These are phyloP conservation scores for Diplodia corticola DNA, from an alignment of 2,329 filamentous ascomycete genomes.

Conservation along the genomic window DNA sequence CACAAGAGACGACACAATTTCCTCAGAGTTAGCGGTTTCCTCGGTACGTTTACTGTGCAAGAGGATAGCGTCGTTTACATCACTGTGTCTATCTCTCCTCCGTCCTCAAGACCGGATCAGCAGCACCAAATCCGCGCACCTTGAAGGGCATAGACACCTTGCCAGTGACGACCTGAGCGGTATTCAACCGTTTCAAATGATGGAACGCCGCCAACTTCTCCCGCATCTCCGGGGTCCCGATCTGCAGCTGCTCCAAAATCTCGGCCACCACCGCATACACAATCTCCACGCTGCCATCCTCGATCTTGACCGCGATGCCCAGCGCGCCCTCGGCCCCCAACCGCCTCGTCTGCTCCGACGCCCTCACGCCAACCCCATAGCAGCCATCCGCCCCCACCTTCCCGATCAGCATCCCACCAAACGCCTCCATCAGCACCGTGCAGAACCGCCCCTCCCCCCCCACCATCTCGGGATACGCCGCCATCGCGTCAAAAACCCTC, in stretches of 20 bases:
- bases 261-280: slow-evolving; percentile 49
- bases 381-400: slow-evolving; percentile 54
- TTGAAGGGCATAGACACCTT: slow-evolving; percentile 11
- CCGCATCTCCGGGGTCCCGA: slow-evolving; percentile 39
- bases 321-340: slow-evolving; percentile 40
- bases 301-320: slow-evolving; percentile 52
- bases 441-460: slow-evolving; percentile 51
- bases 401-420: slow-evolving; percentile 43
- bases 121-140: slow-evolving; percentile 12
- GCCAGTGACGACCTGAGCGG: slow-evolving; percentile 42
- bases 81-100: too few species aligned
- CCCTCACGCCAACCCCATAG: slow-evolving; percentile 49
- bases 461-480: slow-evolving; percentile 45
- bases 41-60: too few species aligned
- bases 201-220: slow-evolving; percentile 38
- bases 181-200: slow-evolving; percentile 40
- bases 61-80: too few species aligned
- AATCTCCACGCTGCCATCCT: slow-evolving; percentile 49
- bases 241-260: slow-evolving; percentile 46
- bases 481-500: slow-evolving; percentile 48
- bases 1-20: too few species aligned
- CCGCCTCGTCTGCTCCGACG: slow-evolving; percentile 38
- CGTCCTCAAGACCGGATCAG: too few species aligned
- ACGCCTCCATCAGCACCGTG: slow-evolving; percentile 47
- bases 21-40: too few species aligned